Base-by-base conservation (phyloP, 192 early-diverging fungal genomes). In the Coemansia sp. region DNA sequence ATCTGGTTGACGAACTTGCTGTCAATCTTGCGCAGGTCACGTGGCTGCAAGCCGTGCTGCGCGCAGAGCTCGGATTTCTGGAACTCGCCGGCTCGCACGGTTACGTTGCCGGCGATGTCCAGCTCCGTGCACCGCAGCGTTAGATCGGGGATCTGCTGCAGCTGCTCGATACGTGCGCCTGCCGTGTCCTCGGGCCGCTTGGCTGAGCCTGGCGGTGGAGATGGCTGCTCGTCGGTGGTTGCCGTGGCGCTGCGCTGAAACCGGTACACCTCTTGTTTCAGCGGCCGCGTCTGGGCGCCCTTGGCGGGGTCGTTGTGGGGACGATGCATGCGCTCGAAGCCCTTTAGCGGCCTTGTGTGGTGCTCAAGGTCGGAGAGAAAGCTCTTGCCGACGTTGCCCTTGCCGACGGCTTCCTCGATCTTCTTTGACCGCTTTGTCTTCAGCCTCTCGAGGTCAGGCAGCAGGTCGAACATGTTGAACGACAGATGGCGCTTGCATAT, bases 21-120 rank as follows among this genome's bases (percentile, higher is more conserved):
- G 56, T 89, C 85, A 41, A 94, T 84, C 64, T 89, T 92, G 59
- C 91, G 83, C 77, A 95, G 64, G 69, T 95, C 93, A 43, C 93
- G 89, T 18, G 91, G 89, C 73, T 89, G 84, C 49, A 95, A 59
- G 1, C 83, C 82, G 61, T 92, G 89, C 43, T 85, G 79, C 4
- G 83, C 81, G 62, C 91, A 93, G 33, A 95, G 80, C 56, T 91
- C 87, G 0, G 85, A 83, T 64, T 91, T 92, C 50, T 81, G 72
- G 57, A 93, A 87, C 56, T 91, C 86, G 33, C 88, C 88, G 13
- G 87, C 87, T 1, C 83, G 84, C 33, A 83, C 75, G 45, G 84
- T 88, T 57, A 90, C 84, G 46, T 82, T 79, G 18, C 90, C 90
- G 46, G 75, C 61, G 42, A 74, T 72, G 67, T 89, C 85, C 59